Evolutionary conservation across 2,329 filamentous ascomycete genomes (phyloP), one percentile per base, ranked within the genome.

Genomic region (Emmonsia crescens): DNA sequence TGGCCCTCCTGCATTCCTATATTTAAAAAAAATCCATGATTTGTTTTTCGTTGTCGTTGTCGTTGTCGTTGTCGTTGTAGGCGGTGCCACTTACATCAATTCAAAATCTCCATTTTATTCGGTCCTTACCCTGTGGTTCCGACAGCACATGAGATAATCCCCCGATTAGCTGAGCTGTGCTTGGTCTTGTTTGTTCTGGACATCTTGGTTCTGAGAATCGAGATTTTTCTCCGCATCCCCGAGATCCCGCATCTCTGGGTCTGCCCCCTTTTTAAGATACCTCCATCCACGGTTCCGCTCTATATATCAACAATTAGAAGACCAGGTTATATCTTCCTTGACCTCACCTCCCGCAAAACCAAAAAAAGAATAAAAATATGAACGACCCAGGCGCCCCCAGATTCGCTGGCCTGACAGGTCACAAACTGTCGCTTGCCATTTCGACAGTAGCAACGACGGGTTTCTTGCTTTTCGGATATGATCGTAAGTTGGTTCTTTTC

Each of bases 401-500:
- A 21, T 86, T 79, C 69, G 80, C 82, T 70, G 84, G 85, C 72
- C 76, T 87, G 63, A 81, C 80, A 42, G 85, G 85, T 70, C 78
- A 76, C 66, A 76, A 75, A 44, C 77, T 88, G 60, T 82, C 80
- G 21, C 67, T 85, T 64, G 75, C 80, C 46, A 79, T 88, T 55
- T 85, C 85, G 1, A 79, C 80, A n/a, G 79, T 87, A 42, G 82
- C 83, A 9, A 85, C 83, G 2, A 83, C 79, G 6, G 83, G 81
- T 3, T 85, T 85, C 72, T 71, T 83, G 16, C 78, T 83, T 21
- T 83, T 83, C 63, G 81, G 80, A 51, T 83, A 83, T 66, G 80
- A 83, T 62, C 81, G 71, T 74, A 31, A 31, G 48, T 51, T 38
- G 5, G 14, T 6, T 16, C 46, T 67, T 60, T 70, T 66, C n/a